Evolutionary conservation across 2,329 filamentous ascomycete species (phyloP).

Genomic region (Stagonosporopsis chrysanthemi): DNA sequence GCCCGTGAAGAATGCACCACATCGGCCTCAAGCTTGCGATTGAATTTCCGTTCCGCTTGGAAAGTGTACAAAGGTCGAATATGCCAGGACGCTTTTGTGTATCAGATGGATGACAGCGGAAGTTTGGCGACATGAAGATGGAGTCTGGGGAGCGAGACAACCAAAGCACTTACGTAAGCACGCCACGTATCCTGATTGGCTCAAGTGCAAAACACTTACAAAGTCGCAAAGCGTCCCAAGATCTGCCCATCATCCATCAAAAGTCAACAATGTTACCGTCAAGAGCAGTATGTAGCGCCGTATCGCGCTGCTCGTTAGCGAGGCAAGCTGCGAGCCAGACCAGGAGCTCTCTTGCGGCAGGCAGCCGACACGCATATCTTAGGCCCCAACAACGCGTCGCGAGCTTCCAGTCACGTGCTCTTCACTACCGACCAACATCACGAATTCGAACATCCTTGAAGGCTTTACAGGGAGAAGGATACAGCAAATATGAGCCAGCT

Average conservation of each 20-base stretch:
- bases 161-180: constrained; percentile 2
- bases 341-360: not conserved
- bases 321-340: not conserved
- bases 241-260: not conserved
- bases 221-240: constrained; percentile 2
- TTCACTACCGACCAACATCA: not conserved
- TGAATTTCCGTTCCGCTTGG: too few relatives aligned
- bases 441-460: not conserved
- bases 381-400: constrained; percentile 10
- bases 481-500: not conserved
- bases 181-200: constrained; percentile 13
- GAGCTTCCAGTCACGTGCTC: constrained; percentile 13
- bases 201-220: not conserved
- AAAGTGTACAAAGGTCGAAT: not conserved
- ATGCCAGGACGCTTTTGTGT: not conserved
- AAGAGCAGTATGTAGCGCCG: not conserved
- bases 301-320: not conserved
- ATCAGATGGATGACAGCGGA: not conserved
- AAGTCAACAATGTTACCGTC: constrained; percentile 11
- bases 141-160: not conserved
- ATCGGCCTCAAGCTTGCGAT: not conserved
- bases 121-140: not conserved
- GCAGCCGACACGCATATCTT: not conserved
- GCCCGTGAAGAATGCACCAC: not conserved
- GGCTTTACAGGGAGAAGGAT: not conserved